A percentile compares a stretch with the other conserved stretches of the same genome.
Evolutionary conservation across 495 filamentous ascomycete species (phyloP).

Genomic region (Emericellopsis terricola): DNA sequence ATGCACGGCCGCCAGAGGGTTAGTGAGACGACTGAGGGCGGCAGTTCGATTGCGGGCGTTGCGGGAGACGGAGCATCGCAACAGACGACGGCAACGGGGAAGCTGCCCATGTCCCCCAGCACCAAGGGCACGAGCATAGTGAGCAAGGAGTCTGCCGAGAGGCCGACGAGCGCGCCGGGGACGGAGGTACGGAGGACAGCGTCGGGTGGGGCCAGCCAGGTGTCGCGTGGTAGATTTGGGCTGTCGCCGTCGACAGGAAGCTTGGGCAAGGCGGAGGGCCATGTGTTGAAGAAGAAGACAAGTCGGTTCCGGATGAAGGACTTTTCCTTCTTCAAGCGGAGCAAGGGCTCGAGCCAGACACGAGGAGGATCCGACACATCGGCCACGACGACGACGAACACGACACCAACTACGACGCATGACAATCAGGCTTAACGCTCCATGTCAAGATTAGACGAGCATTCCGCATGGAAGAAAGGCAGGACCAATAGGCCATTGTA

Average conservation of each 20-base stretch:
- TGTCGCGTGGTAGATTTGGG: too few species aligned
- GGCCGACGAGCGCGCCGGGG: slow-evolving; percentile 18
- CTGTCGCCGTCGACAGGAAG: slow-evolving; percentile 9
- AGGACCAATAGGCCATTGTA: too few species aligned
- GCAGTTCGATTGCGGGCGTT: slow-evolving; percentile 23
- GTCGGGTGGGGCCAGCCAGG: too few species aligned
- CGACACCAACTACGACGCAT: neutral
- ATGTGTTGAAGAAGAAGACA: slow-evolving; percentile 25
- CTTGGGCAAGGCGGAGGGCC: slow-evolving; percentile 11
- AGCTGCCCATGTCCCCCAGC: slow-evolving; percentile 38
- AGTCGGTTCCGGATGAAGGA: slow-evolving; percentile 29
- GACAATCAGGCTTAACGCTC: neutral
- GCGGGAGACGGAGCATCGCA: slow-evolving; percentile 34
- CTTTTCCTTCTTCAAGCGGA: slow-evolving; percentile 22
- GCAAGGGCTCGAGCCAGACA: slow-evolving; percentile 20
- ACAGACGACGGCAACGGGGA: slow-evolving; percentile 34
- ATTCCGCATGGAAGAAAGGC: too few species aligned
- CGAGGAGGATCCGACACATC: slow-evolving; percentile 7
- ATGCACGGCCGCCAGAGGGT: slow-evolving; percentile 22
- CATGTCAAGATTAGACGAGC: neutral
- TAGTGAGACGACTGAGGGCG: slow-evolving; percentile 34
- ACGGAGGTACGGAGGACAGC: too few species aligned
- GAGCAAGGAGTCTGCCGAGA: slow-evolving; percentile 29
- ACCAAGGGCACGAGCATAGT: slow-evolving; percentile 39
- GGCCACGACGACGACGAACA: neutral